Evolutionary conservation across 257 asterid genomes (phyloP), one percentile per base, ranked within the genome.

Genomic region (Solanum bulbocastanum): DNA sequence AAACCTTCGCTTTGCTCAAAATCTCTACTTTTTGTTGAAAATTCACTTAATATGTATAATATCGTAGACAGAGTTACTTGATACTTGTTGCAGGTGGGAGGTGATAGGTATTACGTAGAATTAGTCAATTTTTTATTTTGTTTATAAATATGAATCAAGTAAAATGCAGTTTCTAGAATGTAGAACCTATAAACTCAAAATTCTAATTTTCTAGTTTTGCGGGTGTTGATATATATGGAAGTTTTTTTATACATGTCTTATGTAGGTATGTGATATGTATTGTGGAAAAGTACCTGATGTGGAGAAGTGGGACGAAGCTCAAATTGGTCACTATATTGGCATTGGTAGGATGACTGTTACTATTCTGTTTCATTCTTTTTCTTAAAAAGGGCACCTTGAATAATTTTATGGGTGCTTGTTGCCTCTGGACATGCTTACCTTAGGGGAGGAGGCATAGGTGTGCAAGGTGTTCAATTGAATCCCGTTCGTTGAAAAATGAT

Each of bases 251-350:
- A 42, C 36, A 30, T 84, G 23, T 75, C 23, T 37, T 32, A n/a
- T 87, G 76, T 79, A 95, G 99, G 99, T 96, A 3, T 96, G 98
- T 65, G 99, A 93, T 39, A 87, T 97, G 91, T 96, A 94, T 66
- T 97, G 98, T 88, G 99, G 99, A 30, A 91, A 92, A 90, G 99
- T 97, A 36, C 87, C 94, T 14, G 98, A 95, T 81, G 98, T 92
- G 91, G 96, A 90, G 62, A 97, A 92, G 90, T 94, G 98, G 99
- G 98, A 93, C 35, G 98, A 92, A 90, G 98, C 98, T 93, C 99
- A 91, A 91, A 97, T 97, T 90, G 98, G 99, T 87, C 99, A 97
- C 92, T 96, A 93, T 89, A 94, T 97, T 88, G 99, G 99, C 87
- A 92, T 97, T 87, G 99, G 99, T 96, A 94, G 84, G 69, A 8